phyloP scores from a whole-genome alignment of 2,329 filamentous ascomycete species.

The Microdochium bolleyi region DNA sequence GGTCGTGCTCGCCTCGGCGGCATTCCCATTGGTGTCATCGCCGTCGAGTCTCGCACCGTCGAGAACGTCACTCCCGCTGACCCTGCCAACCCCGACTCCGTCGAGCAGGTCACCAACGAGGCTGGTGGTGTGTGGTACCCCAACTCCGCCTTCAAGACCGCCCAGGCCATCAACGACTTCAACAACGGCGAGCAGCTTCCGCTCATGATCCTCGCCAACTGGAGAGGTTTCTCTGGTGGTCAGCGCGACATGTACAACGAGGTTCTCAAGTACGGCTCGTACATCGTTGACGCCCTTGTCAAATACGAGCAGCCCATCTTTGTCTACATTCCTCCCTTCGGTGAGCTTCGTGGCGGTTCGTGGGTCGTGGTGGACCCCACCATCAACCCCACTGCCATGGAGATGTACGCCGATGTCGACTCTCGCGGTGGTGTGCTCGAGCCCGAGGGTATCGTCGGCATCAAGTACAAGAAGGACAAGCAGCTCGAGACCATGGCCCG shows the following conservation, averaged over 20 bases:
- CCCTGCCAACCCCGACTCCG: conserved; percentile 95
- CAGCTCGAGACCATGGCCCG: conserved; percentile 97
- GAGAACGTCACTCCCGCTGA: conserved; percentile 97
- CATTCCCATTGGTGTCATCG: conserved; percentile 97
- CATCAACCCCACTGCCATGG: conserved; percentile 94
- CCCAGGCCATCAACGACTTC: conserved; percentile 97
- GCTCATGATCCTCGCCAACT: conserved; percentile 98
- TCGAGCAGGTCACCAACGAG: conserved; percentile 89
- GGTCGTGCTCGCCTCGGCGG: conserved; percentile 93
- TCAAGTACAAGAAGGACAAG: conserved; percentile 97
- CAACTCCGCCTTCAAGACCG: conserved; percentile 99
- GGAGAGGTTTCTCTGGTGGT: conserved; percentile 99
- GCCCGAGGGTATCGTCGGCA: conserved; percentile 95
- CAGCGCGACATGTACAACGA: conserved; percentile 99
- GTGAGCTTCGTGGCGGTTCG: conserved; percentile 95
- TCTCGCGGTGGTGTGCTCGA: conserved; percentile 94
- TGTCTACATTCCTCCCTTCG: conserved; percentile 94
- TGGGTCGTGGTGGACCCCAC: conserved; percentile 99
- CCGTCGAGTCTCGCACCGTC: conserved; percentile 87
- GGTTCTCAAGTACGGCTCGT: conserved; percentile 98
- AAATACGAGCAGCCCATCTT: conserved; percentile 99
- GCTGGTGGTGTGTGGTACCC: conserved; percentile 99
- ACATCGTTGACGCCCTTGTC: conserved; percentile 96
- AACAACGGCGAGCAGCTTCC: conserved; percentile 98
- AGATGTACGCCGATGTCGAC: conserved; percentile 98